Evolutionary conservation across 73 alveolate genomes (phyloP).

Genomic region (Stentor roeselii): DNA sequence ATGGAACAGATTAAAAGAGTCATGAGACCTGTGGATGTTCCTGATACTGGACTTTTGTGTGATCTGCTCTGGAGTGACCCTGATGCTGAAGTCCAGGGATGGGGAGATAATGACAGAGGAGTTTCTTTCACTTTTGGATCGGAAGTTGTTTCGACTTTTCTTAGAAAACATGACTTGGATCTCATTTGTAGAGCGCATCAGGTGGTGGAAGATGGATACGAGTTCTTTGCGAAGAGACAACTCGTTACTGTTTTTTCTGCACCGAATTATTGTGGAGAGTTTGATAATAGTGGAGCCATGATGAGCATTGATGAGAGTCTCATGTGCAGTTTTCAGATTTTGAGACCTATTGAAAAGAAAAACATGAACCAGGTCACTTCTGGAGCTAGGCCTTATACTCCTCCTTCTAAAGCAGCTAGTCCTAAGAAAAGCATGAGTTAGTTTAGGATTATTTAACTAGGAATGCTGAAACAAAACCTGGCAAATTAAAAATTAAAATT

Average conservation of each 20-base stretch:
- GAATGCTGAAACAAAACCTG: background rate
- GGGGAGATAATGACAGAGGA: slow-evolving; percentile 97
- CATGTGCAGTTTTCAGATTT: slow-evolving; percentile 88
- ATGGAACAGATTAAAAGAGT: slow-evolving; percentile 61
- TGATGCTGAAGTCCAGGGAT: slow-evolving; percentile 76
- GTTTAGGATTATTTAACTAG: background rate
- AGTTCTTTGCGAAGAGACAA: slow-evolving; percentile 91
- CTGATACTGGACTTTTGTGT: slow-evolving; percentile 71
- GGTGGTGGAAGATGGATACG: slow-evolving; percentile 97
- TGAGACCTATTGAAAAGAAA: slow-evolving; percentile 85
- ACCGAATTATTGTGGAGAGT: no score
- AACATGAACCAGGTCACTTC: no score
- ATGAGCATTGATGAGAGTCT: slow-evolving; percentile 92
- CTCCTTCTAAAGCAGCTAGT: no score
- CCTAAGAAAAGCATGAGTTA: no score
- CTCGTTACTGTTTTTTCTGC: no score
- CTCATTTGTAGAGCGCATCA: slow-evolving; percentile 94
- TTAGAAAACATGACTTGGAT: slow-evolving; percentile 87
- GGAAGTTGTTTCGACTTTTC: slow-evolving; percentile 76
- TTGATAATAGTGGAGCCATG: no score
- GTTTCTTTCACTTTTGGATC: no score
- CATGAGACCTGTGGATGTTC: slow-evolving; percentile 80
- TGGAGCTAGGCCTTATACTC: no score
- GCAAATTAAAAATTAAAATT: no score
- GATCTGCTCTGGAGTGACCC: slow-evolving; percentile 72